Conservation (phyloP, 495 filamentous ascomycete genomes). For the Polyplosphaeria fusca region DNA sequence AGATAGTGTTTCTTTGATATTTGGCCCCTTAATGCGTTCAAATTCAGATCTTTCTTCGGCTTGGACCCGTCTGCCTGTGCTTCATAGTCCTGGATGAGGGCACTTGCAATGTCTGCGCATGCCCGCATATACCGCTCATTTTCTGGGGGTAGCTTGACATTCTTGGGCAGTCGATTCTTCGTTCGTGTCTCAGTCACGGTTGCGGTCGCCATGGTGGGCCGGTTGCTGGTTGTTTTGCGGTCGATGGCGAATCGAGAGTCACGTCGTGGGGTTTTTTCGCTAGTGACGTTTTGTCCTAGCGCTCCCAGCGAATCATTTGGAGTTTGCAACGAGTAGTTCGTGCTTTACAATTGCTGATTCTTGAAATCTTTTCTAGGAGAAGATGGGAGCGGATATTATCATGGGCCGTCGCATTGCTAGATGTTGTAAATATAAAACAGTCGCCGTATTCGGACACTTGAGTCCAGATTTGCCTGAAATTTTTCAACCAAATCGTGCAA, state of each 20-base stretch:
- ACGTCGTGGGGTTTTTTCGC: background rate
- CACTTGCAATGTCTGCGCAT: constrained; percentile 91
- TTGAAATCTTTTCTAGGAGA: too few species aligned
- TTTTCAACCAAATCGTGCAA: too few species aligned
- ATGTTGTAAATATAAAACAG: too few species aligned
- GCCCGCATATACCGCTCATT: constrained; percentile 90
- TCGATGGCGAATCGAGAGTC: background rate
- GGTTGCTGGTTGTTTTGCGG: background rate
- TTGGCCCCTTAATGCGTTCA: constrained; percentile 83
- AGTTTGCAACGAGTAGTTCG: background rate
- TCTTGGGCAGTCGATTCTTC: constrained; percentile 59
- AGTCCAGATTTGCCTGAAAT: too few species aligned
- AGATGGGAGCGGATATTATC: too few species aligned
- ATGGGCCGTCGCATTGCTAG: too few species aligned
- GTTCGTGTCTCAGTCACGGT: constrained; percentile 52
- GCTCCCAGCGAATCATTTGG: too few species aligned
- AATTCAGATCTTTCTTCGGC: constrained; percentile 81
- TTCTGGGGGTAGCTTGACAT: constrained; percentile 75
- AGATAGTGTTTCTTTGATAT: constrained; percentile 89
- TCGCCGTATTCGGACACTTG: too few species aligned
- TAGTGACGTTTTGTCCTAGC: background rate
- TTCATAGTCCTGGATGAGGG: constrained; percentile 90
- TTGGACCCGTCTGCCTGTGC: constrained; percentile 64
- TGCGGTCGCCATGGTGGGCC: constrained; percentile 57
- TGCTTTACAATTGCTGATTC: too few species aligned